Conservation (phyloP, 495 filamentous ascomycete species). For the Aspergillus hancockii region DNA sequence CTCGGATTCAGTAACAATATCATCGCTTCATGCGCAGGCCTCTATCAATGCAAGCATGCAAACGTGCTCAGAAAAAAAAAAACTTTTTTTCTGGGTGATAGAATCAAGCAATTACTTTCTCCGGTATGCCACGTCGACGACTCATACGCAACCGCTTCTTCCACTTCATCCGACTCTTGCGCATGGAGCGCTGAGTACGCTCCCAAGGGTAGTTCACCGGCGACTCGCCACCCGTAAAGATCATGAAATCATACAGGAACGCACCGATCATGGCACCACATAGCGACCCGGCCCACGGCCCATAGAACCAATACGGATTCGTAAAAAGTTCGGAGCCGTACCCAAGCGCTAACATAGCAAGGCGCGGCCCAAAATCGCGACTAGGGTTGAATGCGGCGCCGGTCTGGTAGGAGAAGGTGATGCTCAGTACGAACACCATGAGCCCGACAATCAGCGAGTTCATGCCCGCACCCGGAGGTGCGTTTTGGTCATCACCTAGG, state of each 20-base stretch:
- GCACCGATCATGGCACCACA: conserved; percentile 47
- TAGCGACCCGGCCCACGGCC: conserved; percentile 49
- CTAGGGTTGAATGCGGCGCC: conserved; percentile 52
- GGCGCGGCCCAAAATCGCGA: conserved; percentile 53
- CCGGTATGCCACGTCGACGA: background rate
- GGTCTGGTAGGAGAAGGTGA: conserved; percentile 49
- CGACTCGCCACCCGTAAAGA: conserved; percentile 53
- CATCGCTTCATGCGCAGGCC: no score
- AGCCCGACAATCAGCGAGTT: conserved; percentile 49
- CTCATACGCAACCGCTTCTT: conserved; percentile 19
- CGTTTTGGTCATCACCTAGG: conserved; percentile 56
- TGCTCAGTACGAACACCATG: conserved; percentile 41
- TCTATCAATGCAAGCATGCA: no score
- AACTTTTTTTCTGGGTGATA: no score
- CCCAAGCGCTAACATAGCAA: conserved; percentile 42
- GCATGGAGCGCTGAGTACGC: conserved; percentile 30
- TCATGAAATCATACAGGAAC: conserved; percentile 53
- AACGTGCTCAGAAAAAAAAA: no score
- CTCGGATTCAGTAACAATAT: no score
- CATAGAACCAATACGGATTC: conserved; percentile 53
- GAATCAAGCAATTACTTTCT: no score
- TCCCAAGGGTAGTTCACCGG: conserved; percentile 50
- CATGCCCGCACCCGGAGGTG: conserved; percentile 57
- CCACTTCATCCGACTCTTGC: conserved; percentile 36
- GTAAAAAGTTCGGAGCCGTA: conserved; percentile 44